Conservation (phyloP, 306 rosid genomes). For the Albizia julibrissin region DNA sequence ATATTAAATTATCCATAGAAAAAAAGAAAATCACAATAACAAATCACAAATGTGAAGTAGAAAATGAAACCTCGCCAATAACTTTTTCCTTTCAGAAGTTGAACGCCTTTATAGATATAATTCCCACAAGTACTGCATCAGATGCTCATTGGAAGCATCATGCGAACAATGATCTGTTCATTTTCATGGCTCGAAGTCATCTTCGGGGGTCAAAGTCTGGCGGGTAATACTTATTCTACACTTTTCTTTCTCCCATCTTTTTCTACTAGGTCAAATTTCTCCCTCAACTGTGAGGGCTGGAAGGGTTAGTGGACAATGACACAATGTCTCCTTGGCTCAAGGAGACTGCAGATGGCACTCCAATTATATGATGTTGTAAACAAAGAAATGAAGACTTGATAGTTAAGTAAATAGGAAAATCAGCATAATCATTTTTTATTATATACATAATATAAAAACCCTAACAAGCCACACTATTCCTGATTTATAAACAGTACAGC, state of each 20-base stretch:
- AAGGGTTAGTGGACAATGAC: too few relatives aligned
- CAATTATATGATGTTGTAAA: too few relatives aligned
- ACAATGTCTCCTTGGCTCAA: too few relatives aligned
- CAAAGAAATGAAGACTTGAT: too few relatives aligned
- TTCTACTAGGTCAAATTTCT: background rate
- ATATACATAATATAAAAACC: too few relatives aligned
- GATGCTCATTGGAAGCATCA: slow-evolving; percentile 99
- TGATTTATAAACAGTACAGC: too few relatives aligned
- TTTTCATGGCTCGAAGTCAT: slow-evolving; percentile 76
- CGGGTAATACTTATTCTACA: slow-evolving; percentile 86
- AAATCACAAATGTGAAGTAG: background rate
- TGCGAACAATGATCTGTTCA: slow-evolving; percentile 88
- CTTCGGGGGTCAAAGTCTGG: slow-evolving; percentile 92
- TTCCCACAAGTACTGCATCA: slow-evolving; percentile 81
- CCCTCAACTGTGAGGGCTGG: too few relatives aligned
- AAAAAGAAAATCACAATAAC: background rate
- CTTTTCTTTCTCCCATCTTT: slow-evolving; percentile 89
- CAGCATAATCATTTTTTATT: too few relatives aligned
- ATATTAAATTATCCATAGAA: background rate
- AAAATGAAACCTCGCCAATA: slow-evolving; percentile 40
- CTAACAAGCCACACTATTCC: too few relatives aligned
- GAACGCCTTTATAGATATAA: slow-evolving; percentile 52
- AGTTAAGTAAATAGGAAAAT: too few relatives aligned
- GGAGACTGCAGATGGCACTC: too few relatives aligned
- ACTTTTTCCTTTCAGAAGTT: slow-evolving; percentile 53